Percentiles rank a stretch among this genome's conserved stretches.
Evolutionary conservation across 768 basidiomycete genomes (phyloP).

Genomic region (Russula sp.): DNA sequence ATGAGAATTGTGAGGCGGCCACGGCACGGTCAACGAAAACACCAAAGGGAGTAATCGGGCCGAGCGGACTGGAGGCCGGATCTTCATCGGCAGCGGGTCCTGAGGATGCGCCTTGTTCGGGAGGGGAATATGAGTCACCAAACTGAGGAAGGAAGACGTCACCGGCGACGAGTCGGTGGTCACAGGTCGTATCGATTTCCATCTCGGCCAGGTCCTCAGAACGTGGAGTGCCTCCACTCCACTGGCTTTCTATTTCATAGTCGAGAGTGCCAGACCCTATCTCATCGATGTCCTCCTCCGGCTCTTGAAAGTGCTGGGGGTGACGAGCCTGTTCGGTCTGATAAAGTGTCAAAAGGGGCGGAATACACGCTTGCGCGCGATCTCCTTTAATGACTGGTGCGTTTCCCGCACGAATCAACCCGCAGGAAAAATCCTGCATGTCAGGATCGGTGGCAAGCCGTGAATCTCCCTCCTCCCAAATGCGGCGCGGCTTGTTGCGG

Average conservation of each 20-base stretch:
- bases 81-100: constrained; percentile 51
- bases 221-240: constrained; percentile 38
- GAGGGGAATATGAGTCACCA: constrained; percentile 55
- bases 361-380: constrained; percentile 81
- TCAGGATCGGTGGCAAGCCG: constrained; percentile 33
- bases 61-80: constrained; percentile 62
- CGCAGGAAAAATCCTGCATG: constrained; percentile 61
- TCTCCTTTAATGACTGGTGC: constrained; percentile 81
- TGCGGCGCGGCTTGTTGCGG: constrained; percentile 61
- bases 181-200: constrained; percentile 35
- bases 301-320: constrained; percentile 23
- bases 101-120: constrained; percentile 61
- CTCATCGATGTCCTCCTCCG: constrained; percentile 43
- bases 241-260: constrained; percentile 42
- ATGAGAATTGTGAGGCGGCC: constrained; percentile 37
- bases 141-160: constrained; percentile 27
- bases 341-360: constrained; percentile 53
- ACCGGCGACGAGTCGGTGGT: constrained; percentile 11
- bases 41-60: constrained; percentile 72
- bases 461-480: constrained; percentile 57
- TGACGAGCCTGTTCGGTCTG: constrained; percentile 12
- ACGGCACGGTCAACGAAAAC: constrained; percentile 74
- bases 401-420: constrained; percentile 77
- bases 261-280: constrained; percentile 44
- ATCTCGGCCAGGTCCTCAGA: constrained; percentile 35